Conservation (phyloP, 2,329 filamentous ascomycete genomes). For the Cadophora luteo-olivacea region DNA sequence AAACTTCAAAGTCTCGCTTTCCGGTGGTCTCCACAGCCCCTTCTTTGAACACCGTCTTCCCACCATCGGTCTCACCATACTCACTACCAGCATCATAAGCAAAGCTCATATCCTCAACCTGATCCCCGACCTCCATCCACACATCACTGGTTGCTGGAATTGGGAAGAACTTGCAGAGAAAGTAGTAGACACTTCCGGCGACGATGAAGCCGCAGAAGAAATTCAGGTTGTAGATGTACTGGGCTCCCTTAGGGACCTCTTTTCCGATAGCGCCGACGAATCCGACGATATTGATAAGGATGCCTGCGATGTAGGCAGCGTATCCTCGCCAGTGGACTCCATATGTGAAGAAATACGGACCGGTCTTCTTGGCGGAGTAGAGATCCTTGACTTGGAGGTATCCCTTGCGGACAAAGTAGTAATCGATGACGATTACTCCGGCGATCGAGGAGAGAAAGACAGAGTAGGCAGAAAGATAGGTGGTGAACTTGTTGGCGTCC, state of each 20-base stretch:
- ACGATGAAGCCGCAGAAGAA: conserved; percentile 87
- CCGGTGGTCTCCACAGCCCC: conserved; percentile 18
- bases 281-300: conserved; percentile 89
- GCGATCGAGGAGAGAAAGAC: conserved; percentile 94
- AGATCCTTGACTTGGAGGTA: conserved; percentile 81
- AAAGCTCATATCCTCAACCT: conserved; percentile 56
- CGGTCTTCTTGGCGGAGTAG: conserved; percentile 71
- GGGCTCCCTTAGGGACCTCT: conserved; percentile 76
- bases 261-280: conserved; percentile 82
- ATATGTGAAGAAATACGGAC: conserved; percentile 75
- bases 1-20: conserved; percentile 31
- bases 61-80: conserved; percentile 32
- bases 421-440: conserved; percentile 88
- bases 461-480: conserved; percentile 89
- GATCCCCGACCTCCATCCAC: conserved; percentile 80
- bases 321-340: conserved; percentile 88
- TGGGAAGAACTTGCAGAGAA: conserved; percentile 71
- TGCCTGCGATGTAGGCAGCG: conserved; percentile 80
- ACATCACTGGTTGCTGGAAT: conserved; percentile 74
- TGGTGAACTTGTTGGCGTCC: conserved; percentile 82
- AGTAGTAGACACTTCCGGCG: conserved; percentile 70
- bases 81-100: conserved; percentile 35
- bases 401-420: conserved; percentile 80
- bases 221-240: conserved; percentile 88
- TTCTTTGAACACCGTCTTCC: conserved; percentile 25